A percentile compares a stretch with the other conserved stretches of the same genome.
Evolutionary conservation across 495 filamentous ascomycete genomes (phyloP).

Genomic region (Lasiosphaeria ovina): DNA sequence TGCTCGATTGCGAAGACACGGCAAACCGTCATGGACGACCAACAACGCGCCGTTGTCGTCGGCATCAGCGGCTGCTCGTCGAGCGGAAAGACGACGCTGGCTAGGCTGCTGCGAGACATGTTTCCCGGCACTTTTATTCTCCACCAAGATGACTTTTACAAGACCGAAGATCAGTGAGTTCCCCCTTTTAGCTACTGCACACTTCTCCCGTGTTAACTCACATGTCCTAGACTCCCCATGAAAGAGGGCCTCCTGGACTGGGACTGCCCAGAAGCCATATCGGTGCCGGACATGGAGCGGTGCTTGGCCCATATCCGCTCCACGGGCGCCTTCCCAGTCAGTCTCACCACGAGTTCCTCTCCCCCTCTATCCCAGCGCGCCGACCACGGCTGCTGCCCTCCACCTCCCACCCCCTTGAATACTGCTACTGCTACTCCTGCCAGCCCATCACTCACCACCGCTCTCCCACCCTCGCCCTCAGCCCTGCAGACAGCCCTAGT

Average conservation of each 20-base stretch:
- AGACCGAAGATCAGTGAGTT: constrained; percentile 63
- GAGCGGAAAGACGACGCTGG: constrained; percentile 77
- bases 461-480: constrained; percentile 1
- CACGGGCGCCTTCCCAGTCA: constrained; percentile 63
- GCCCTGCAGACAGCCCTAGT: constrained; percentile 47
- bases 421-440: constrained; percentile 25
- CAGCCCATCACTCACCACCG: constrained; percentile 13
- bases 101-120: constrained; percentile 68
- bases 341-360: constrained; percentile 11
- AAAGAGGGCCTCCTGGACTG: constrained; percentile 70
- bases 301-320: constrained; percentile 62
- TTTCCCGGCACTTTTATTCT: constrained; percentile 74
- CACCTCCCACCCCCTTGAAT: background rate
- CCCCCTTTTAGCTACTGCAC: constrained; percentile 2
- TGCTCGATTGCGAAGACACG: background rate
- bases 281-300: constrained; percentile 59
- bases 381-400: constrained; percentile 9
- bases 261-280: constrained; percentile 77
- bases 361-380: constrained; percentile 8
- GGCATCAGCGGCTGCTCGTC: constrained; percentile 75
- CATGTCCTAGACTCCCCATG: constrained; percentile 41
- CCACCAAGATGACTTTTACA: constrained; percentile 93
- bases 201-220: background rate
- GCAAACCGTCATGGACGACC: constrained; percentile 26
- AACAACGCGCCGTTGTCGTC: constrained; percentile 56